Base-by-base conservation (phyloP, 108 stramenopile species). In the Craspedostauros australis region DNA sequence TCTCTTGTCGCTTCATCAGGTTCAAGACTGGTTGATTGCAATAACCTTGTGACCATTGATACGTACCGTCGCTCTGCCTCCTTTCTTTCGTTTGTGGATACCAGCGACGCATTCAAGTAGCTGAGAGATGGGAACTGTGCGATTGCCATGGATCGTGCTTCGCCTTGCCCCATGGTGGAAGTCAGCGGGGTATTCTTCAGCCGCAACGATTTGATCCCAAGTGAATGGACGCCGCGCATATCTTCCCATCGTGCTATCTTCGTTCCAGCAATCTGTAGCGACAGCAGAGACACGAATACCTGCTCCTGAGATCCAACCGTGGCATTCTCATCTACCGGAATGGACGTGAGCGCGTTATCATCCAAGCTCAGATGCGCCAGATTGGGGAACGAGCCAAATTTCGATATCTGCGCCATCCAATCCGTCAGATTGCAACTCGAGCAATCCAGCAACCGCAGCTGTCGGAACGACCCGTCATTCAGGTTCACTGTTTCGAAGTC, bases 21-120 rank as follows among this genome's bases (percentile, higher is more conserved):
- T n/a, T 38, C 36, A 24, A 15, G 11, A 20, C 5, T 8, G 20
- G 6, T 8, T 21, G 5, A 14, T 33, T 39, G 37, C 29, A 58
- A 34, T 21, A 57, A 27, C 15, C 41, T 24, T 16, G 66, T 40
- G 18, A 68, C 58, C 44, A 60, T 34, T 16, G 47, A 83, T 3
- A 73, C 76, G 68, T 91, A 94, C 28, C 81, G 65, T 36, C 82
- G 71, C 51, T 91, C 93, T 22, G 93, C 86, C 36, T 90, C 88
- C 18, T 42, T n/a, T 20, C 88, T 67, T 62, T 94, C 89, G 29
- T 75, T 50, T 14, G 54, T 39, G 0, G 83, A 50, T 34, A 94
- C 68, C 34, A 68, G 50, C 0, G 80, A 84, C 21, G 72, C 84
- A 71, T 94, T 94, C 63, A 94, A 64, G 21, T 54, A 67, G 3